These are phyloP conservation scores for Aechmea fasciata DNA, from an alignment of 176 grass and related monocot species.

Conservation along the genomic window DNA sequence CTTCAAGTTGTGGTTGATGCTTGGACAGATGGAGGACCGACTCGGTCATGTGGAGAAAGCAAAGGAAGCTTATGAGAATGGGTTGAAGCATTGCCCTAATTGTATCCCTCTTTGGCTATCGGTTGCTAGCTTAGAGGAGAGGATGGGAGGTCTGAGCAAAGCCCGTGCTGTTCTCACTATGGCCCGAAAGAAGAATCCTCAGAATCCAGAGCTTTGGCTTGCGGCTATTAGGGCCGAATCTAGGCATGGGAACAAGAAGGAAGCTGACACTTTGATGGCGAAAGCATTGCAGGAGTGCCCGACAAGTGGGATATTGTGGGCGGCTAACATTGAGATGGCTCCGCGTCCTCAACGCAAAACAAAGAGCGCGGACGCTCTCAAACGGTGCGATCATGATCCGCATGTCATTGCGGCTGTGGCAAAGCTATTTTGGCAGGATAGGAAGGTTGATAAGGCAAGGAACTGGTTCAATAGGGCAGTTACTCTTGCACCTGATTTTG, in stretches of 20 bases:
- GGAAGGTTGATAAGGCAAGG: slow-evolving; percentile 88
- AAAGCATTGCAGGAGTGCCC: slow-evolving; percentile 91
- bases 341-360: slow-evolving; percentile 64
- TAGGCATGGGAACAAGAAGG: slow-evolving; percentile 74
- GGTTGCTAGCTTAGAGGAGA: slow-evolving; percentile 74
- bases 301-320: slow-evolving; percentile 86
- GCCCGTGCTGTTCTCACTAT: slow-evolving; percentile 81
- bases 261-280: slow-evolving; percentile 68
- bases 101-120: slow-evolving; percentile 82
- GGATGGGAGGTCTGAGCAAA: slow-evolving; percentile 70
- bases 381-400: slow-evolving; percentile 64
- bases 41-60: slow-evolving; percentile 44
- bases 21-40: slow-evolving; percentile 88
- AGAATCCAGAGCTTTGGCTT: slow-evolving; percentile 85
- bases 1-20: slow-evolving; percentile 90
- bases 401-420: slow-evolving; percentile 79
- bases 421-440: slow-evolving; percentile 80
- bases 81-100: slow-evolving; percentile 54
- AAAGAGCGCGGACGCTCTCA: slow-evolving; percentile 73
- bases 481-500: slow-evolving; percentile 66
- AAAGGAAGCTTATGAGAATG: slow-evolving; percentile 74
- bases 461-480: slow-evolving; percentile 83
- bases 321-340: slow-evolving; percentile 73
- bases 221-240: slow-evolving; percentile 70
- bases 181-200: slow-evolving; percentile 79